These are phyloP conservation scores for carrot (Daucus carota) DNA, from an alignment of 129 eudicot species.

Conservation along the genomic window DH1_v3.0 NC_030381.2:44473001-44473500, in stretches of 20 bases:
- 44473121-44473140: no score
- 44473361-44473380: neutral
- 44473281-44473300: neutral
- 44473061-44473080: no score
- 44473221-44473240: neutral
- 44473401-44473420: neutral
- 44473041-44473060: no score
- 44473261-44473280: neutral
- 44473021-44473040: no score
- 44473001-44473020: no score
- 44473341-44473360: neutral
- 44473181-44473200: neutral
- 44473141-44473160: neutral
- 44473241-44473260: neutral
- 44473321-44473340: neutral
- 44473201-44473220: neutral
- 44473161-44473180: neutral
- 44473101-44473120: no score
- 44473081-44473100: no score
- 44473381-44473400: conserved; percentile 1
- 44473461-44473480: neutral
- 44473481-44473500: neutral
- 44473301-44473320: neutral
- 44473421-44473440: neutral
- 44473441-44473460: neutral